These are phyloP conservation scores for Aspergillus phoenicis DNA, from an alignment of 2,329 filamentous ascomycete species.

Conservation along the genomic window DNA sequence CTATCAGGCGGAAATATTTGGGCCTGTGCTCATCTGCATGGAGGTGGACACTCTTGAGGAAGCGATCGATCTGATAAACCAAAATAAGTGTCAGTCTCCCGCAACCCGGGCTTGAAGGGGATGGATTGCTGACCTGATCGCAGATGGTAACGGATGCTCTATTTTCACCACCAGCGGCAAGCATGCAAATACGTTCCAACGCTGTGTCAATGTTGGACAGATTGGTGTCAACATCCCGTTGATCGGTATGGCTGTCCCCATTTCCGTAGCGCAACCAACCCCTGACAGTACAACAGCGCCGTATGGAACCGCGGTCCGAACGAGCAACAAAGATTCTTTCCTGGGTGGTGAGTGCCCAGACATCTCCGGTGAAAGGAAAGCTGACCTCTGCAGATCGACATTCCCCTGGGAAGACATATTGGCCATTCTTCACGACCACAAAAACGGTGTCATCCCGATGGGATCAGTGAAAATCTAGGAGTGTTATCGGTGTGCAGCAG, in stretches of 20 bases:
- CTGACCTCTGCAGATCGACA: slow-evolving; percentile 21
- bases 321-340: slow-evolving; percentile 32
- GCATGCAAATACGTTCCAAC: slow-evolving; percentile 37
- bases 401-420: slow-evolving; percentile 27
- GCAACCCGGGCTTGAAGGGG: not conserved
- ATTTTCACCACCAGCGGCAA: slow-evolving; percentile 39
- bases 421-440: slow-evolving; percentile 28
- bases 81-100: slow-evolving; percentile 24
- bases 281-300: slow-evolving; percentile 20
- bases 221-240: slow-evolving; percentile 35
- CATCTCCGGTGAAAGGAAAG: not conserved
- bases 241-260: slow-evolving; percentile 21
- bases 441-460: slow-evolving; percentile 28
- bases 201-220: slow-evolving; percentile 33
- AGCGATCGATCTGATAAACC: slow-evolving; percentile 37
- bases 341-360: slow-evolving; percentile 25
- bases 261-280: not conserved
- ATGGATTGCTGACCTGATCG: not conserved
- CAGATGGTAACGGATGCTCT: slow-evolving; percentile 41
- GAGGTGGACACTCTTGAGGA: slow-evolving; percentile 39
- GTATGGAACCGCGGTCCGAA: slow-evolving; percentile 27
- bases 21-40: slow-evolving; percentile 41
- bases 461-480: slow-evolving; percentile 16
- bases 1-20: slow-evolving; percentile 42
- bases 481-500: not conserved